Evolutionary conservation across 2,329 filamentous ascomycete species (phyloP), one percentile per base, ranked within the genome.

Genomic region (Sclerotiophoma versabilis): DNA sequence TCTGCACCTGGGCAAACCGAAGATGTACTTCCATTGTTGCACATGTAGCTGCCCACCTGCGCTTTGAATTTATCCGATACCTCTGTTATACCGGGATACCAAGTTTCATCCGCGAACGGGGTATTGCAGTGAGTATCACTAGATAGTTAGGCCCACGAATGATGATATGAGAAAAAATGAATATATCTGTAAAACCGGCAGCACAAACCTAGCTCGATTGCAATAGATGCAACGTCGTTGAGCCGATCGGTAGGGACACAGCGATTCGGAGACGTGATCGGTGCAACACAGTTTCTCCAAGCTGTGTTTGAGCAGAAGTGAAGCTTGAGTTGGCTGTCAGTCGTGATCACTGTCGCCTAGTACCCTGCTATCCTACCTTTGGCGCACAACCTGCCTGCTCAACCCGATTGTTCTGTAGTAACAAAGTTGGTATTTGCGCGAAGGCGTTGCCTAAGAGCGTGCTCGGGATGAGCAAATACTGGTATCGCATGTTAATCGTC

Each of bases 1-100:
- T 42, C 39, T 20, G 32, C 27, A n/a, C 46, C 42, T 11, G 33
- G 55, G 38, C 47, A 58, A 27, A 25, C 14, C 9, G 36, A 54
- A 34, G 43, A 39, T 12, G 23, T 22, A 49, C 22, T 54, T 19
- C 55, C 25, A 20, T 48, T 58, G 4, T 54, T 58, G 22, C 36
- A 58, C 30, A 58, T 58, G 19, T 51, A 54, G 43, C 50, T 58
- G 33, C 50, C 55, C 20, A 51, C 50, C n/a, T 58, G 17, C 9
- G 12, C 38, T 49, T 49, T 54, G 14, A 54, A 54, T 11, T 8
- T 32, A 33, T 50, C 42, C 4, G 15, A 38, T 38, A 54, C 46
- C n/a, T 45, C 10, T 19, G 14, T 29, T 23, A 54, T 20, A 11
- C 50, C n/a, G 5, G 50, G 50, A 8, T 51, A 58, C 55, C n/a